Percentiles rank a stretch among this genome's conserved stretches.
These are phyloP conservation scores for Udeniomyces megalosporus DNA, from an alignment of 768 basidiomycete species.

Conservation along the genomic window DNA sequence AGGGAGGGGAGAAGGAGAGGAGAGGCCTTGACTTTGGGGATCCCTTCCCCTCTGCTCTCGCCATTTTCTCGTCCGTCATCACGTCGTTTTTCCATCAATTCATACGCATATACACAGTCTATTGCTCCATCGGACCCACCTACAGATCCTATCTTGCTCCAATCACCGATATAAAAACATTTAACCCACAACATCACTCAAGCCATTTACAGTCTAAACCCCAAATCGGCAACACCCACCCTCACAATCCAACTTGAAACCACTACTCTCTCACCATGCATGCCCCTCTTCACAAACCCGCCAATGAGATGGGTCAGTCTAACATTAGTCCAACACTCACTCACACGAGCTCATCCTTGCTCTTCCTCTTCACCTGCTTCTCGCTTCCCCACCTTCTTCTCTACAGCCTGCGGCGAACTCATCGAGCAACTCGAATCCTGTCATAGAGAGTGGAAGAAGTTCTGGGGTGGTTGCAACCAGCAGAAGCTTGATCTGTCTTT, in stretches of 20 bases:
- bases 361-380: neutral
- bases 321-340: neutral
- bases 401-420: constrained; percentile 7
- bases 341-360: too few species aligned
- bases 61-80: too few species aligned
- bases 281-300: constrained; percentile 12
- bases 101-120: too few species aligned
- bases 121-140: too few species aligned
- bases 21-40: neutral
- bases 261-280: neutral
- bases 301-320: constrained; percentile 4
- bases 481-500: constrained; percentile 1
- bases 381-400: too few species aligned
- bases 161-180: too few species aligned
- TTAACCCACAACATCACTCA: too few species aligned
- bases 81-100: too few species aligned
- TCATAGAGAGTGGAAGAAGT: constrained; percentile 6
- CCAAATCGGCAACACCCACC: too few species aligned
- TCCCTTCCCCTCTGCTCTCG: neutral
- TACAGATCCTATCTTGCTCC: too few species aligned
- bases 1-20: neutral
- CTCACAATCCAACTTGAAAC: too few species aligned
- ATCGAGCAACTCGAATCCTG: constrained; percentile 10
- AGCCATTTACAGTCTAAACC: too few species aligned
- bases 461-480: constrained; percentile 10